These are phyloP conservation scores for Rozella allomycis DNA, from an alignment of 371 early-diverging fungal species.

Conservation along the genomic window DNA sequence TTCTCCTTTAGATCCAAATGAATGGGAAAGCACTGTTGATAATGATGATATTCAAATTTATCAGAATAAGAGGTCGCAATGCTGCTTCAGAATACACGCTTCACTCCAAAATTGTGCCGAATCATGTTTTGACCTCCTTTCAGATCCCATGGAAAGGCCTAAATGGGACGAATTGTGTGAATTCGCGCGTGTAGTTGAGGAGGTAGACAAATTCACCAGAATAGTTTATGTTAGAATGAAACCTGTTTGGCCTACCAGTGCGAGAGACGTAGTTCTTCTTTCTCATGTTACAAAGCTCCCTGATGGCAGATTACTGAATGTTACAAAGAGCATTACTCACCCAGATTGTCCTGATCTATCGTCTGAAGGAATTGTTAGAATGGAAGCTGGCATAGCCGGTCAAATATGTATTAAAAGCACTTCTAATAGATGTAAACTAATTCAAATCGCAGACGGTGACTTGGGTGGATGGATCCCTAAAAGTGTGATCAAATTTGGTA, in stretches of 20 bases:
- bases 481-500: not conserved
- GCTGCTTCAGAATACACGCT: no score
- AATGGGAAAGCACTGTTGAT: no score
- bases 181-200: constrained; percentile 12
- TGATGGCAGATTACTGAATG: not conserved
- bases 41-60: no score
- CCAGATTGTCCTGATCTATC: no score
- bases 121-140: constrained; percentile 32
- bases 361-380: not conserved
- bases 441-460: constrained; percentile 30
- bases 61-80: no score
- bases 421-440: constrained; percentile 7
- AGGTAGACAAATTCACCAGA: constrained; percentile 5
- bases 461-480: constrained; percentile 33
- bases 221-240: constrained; percentile 29
- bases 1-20: no score
- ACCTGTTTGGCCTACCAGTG: constrained; percentile 32
- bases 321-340: not conserved
- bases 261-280: constrained; percentile 25
- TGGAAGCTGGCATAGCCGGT: not conserved
- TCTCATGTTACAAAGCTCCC: constrained; percentile 6
- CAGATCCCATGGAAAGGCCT: constrained; percentile 15
- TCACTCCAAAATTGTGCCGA: no score
- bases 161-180: constrained; percentile 35
- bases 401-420: not conserved